Percentiles rank a stretch among this genome's conserved stretches.
Conservation (phyloP, 129 eudicot genomes). For the Ambrosia trifida region DNA sequence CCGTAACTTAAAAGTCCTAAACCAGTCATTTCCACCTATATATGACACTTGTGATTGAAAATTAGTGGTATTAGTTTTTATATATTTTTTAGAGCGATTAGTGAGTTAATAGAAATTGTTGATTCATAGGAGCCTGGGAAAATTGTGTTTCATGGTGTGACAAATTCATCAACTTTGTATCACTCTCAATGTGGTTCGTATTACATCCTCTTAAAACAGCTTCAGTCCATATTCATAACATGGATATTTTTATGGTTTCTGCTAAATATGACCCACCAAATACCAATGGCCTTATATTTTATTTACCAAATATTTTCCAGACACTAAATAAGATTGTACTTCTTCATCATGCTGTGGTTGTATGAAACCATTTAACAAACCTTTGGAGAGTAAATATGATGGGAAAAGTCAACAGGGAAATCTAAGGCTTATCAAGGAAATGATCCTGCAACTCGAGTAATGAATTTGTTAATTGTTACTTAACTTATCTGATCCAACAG, state of each 20-base stretch:
- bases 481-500: conserved; percentile 70
- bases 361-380: conserved; percentile 69
- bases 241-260: conserved; percentile 60
- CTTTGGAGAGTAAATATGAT: conserved; percentile 69
- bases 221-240: conserved; percentile 64
- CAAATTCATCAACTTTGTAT: conserved; percentile 87
- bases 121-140: conserved; percentile 71
- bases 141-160: conserved; percentile 76
- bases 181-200: conserved; percentile 93
- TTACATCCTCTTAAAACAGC: conserved; percentile 63
- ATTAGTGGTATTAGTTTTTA: background rate
- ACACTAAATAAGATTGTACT: conserved; percentile 66
- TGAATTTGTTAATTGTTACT: conserved; percentile 64
- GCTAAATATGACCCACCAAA: conserved; percentile 37
- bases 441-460: conserved; percentile 63
- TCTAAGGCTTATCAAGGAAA: conserved; percentile 66
- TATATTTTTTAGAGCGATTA: background rate
- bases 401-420: conserved; percentile 91
- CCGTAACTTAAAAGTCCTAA: background rate
- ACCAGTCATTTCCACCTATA: background rate
- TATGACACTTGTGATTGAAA: background rate
- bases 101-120: conserved; percentile 6
- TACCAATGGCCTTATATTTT: conserved; percentile 62
- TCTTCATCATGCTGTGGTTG: conserved; percentile 96
- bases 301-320: conserved; percentile 82